Conservation (phyloP, 1,284 basidiomycete genomes). For the Cronartium ribicola region DNA sequence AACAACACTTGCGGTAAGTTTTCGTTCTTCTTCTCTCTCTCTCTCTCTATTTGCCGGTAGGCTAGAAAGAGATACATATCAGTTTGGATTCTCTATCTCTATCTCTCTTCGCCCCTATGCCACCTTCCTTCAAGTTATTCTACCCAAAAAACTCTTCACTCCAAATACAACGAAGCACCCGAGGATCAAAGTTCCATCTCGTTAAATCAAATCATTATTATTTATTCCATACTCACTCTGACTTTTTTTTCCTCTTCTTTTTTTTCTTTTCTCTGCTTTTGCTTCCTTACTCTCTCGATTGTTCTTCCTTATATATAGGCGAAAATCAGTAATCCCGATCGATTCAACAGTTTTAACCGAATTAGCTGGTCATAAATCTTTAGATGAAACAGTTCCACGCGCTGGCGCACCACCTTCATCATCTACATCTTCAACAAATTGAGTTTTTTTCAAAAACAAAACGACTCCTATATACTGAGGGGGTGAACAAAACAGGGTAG, state of each 20-base stretch:
- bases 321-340: constrained; percentile 53
- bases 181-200: background rate
- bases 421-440: no score
- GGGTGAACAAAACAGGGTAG: no score
- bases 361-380: constrained; percentile 51
- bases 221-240: constrained; percentile 16
- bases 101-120: no score
- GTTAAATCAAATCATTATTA: background rate
- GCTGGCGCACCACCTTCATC: background rate
- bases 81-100: no score
- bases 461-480: no score
- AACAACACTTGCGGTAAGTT: constrained; percentile 39
- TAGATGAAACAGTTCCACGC: constrained; percentile 43
- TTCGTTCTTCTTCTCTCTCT: background rate
- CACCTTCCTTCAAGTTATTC: no score
- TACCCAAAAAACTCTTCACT: background rate
- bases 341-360: constrained; percentile 52
- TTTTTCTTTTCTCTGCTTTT: constrained; percentile 15
- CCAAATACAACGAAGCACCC: background rate
- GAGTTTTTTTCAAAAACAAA: no score
- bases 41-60: background rate
- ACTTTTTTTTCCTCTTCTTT: background rate
- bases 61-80: no score
- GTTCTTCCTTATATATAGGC: constrained; percentile 36
- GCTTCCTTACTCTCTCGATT: constrained; percentile 7